Evolutionary conservation across 129 eudicot genomes (phyloP).

Genomic region (Artemisia tridentata): DNA sequence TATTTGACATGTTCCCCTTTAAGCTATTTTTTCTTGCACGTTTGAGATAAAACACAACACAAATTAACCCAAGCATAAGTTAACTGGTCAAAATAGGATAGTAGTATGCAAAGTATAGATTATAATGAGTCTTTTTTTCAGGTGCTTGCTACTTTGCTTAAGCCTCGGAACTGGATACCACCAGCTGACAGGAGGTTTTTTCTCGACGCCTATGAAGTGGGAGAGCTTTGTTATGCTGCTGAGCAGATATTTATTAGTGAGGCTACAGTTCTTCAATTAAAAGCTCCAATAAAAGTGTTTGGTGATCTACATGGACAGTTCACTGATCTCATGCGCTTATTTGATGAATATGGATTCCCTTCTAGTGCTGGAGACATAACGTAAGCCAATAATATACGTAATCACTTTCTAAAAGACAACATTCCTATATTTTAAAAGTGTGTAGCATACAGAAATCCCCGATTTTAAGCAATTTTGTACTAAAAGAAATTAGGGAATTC

Average conservation of each 20-base stretch:
- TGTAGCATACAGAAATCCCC: too few relatives aligned
- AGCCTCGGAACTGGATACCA: slow-evolving; percentile 94
- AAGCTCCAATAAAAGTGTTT: slow-evolving; percentile 90
- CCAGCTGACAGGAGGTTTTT: slow-evolving; percentile 83
- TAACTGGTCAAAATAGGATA: background rate
- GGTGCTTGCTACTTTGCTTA: slow-evolving; percentile 79
- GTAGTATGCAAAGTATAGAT: slow-evolving; percentile 12
- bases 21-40: background rate
- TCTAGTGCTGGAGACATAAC: slow-evolving; percentile 93
- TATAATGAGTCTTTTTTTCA: slow-evolving; percentile 29
- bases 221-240: slow-evolving; percentile 96
- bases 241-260: slow-evolving; percentile 95
- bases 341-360: slow-evolving; percentile 99
- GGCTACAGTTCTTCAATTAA: slow-evolving; percentile 91
- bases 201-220: slow-evolving; percentile 94
- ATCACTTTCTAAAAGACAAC: too few relatives aligned
- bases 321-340: slow-evolving; percentile 90
- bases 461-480: background rate
- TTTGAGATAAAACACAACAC: background rate
- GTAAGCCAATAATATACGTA: slow-evolving; percentile 36
- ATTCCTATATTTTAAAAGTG: too few relatives aligned
- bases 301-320: slow-evolving; percentile 99
- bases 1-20: slow-evolving; percentile 8
- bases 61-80: background rate
- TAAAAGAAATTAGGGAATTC: background rate